Evolutionary conservation across 768 basidiomycete genomes (phyloP).

Genomic region (Mycena vulgaris): DNA sequence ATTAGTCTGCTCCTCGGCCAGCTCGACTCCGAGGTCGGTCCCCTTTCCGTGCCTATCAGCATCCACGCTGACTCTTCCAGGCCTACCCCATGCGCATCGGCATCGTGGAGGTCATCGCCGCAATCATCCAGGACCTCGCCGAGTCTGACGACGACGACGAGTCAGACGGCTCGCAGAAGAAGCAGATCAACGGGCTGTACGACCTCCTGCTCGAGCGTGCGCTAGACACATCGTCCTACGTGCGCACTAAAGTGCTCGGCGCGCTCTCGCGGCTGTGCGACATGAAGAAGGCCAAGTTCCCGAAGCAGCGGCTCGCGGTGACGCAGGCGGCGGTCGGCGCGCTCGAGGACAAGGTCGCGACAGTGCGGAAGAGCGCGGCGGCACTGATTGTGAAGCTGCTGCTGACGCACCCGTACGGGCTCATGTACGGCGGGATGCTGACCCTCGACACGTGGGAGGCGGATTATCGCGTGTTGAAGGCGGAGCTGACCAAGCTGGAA

Average conservation of each 20-base stretch:
- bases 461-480: conserved; percentile 73
- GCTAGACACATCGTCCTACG: conserved; percentile 91
- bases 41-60: neutral
- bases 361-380: conserved; percentile 89
- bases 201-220: conserved; percentile 90
- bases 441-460: conserved; percentile 81
- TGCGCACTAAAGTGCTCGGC: conserved; percentile 88
- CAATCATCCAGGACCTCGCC: conserved; percentile 87
- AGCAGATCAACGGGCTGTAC: conserved; percentile 86
- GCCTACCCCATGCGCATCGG: conserved; percentile 98
- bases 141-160: conserved; percentile 64
- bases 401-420: conserved; percentile 89
- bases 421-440: conserved; percentile 87
- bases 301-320: conserved; percentile 85
- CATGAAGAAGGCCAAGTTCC: conserved; percentile 84
- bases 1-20: conserved; percentile 88
- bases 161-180: conserved; percentile 64
- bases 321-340: conserved; percentile 84
- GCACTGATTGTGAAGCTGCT: conserved; percentile 82
- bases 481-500: conserved; percentile 82
- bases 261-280: conserved; percentile 83
- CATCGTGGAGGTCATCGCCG: conserved; percentile 90
- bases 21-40: conserved; percentile 89
- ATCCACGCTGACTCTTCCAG: conserved; percentile 55
- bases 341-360: conserved; percentile 91